phyloP scores from a whole-genome alignment of 2,329 filamentous ascomycete genomes.

The Trichoderma sp. region DNA sequence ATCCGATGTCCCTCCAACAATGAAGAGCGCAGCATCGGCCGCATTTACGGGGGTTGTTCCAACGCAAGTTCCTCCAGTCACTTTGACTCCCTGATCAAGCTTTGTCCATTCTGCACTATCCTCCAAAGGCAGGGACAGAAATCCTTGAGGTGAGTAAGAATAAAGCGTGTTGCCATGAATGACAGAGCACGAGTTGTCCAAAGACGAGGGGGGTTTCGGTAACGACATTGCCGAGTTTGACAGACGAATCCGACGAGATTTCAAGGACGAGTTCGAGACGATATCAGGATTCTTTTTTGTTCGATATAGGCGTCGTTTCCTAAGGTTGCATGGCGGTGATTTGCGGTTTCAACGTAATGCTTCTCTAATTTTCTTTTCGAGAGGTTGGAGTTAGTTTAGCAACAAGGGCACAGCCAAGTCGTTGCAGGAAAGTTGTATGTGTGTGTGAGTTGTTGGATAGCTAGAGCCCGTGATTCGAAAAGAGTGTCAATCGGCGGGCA shows the following conservation, averaged over 20 bases:
- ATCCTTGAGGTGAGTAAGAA: slow-evolving; percentile 71
- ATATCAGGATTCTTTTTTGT: not conserved
- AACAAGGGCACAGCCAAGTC: slow-evolving; percentile 13
- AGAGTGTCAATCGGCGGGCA: slow-evolving; percentile 1
- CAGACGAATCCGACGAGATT: not conserved
- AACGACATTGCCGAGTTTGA: slow-evolving; percentile 57
- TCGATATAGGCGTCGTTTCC: not conserved
- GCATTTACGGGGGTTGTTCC: slow-evolving; percentile 61
- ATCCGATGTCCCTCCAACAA: slow-evolving; percentile 69
- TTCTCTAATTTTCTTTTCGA: not conserved
- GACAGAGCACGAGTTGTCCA: slow-evolving; percentile 78
- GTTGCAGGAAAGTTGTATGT: not conserved
- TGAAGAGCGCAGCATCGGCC: slow-evolving; percentile 64
- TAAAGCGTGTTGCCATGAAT: slow-evolving; percentile 82
- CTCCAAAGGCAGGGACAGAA: slow-evolving; percentile 69
- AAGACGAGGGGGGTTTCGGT: slow-evolving; percentile 65
- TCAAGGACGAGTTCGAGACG: not conserved
- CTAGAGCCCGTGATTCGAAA: slow-evolving; percentile 3
- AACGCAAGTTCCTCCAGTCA: slow-evolving; percentile 76
- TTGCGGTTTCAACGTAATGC: not conserved
- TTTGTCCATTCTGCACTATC: slow-evolving; percentile 70
- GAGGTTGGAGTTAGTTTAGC: not conserved
- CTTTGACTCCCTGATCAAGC: slow-evolving; percentile 63
- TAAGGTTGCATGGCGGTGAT: slow-evolving; percentile 27
- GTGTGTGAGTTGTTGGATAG: not conserved